Conservation (phyloP, 2,329 filamentous ascomycete species). For the Botrytis elliptica region DNA sequence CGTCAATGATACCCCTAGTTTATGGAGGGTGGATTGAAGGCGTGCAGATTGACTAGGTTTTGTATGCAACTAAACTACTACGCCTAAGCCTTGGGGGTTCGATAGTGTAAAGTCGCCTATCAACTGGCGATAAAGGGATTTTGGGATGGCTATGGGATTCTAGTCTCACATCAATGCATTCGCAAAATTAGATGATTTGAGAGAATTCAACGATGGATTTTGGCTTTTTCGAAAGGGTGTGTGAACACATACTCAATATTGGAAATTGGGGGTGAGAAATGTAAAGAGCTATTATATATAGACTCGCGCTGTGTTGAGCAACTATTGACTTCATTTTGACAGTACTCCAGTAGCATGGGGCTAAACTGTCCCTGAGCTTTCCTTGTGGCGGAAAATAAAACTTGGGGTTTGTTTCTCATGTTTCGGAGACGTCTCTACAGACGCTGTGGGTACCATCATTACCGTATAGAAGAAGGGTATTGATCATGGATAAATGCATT, state of each 20-base stretch:
- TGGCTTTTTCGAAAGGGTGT: background rate
- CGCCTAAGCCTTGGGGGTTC: background rate
- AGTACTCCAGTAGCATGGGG: background rate
- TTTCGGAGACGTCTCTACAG: slow-evolving; percentile 17
- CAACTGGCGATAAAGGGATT: background rate
- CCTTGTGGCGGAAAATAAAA: background rate
- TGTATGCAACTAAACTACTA: background rate
- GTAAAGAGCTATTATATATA: background rate
- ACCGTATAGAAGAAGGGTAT: background rate
- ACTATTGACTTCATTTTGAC: background rate
- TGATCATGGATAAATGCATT: background rate
- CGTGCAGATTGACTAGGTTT: background rate
- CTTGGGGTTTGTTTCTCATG: slow-evolving; percentile 5
- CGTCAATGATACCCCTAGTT: background rate
- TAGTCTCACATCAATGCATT: background rate
- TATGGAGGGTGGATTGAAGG: background rate
- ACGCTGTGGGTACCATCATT: background rate
- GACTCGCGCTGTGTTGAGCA: background rate
- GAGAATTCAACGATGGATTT: background rate
- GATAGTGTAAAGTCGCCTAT: background rate
- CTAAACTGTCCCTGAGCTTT: background rate
- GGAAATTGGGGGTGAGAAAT: background rate
- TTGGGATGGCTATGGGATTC: background rate
- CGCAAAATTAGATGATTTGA: background rate
- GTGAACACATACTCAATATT: background rate